A percentile compares a stretch with the other conserved stretches of the same genome.
phyloP scores from a whole-genome alignment of 208 protist species.

The Leishmania gerbilli region DNA sequence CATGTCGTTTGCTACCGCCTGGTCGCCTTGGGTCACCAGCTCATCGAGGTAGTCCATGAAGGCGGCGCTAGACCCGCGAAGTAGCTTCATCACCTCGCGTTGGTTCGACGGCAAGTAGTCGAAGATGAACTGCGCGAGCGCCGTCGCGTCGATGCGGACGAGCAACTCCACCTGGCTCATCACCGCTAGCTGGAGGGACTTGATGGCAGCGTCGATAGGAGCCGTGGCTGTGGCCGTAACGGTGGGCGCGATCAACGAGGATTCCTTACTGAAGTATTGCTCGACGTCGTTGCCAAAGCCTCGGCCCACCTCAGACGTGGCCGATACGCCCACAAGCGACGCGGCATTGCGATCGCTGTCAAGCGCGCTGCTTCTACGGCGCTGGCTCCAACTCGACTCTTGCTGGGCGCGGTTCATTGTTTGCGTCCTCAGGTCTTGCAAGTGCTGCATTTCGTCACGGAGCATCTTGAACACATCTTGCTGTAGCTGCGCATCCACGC shows the following conservation, averaged over 20 bases:
- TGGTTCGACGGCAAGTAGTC: constrained; percentile 70
- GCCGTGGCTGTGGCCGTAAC: neutral
- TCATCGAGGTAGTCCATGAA: constrained; percentile 80
- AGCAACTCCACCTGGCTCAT: constrained; percentile 56
- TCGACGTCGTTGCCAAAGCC: neutral
- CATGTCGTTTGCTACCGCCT: constrained; percentile 44
- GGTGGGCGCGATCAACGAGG: neutral
- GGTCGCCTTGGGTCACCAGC: constrained; percentile 59
- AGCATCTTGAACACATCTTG: constrained; percentile 65
- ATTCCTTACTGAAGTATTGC: neutral
- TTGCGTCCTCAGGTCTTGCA: constrained; percentile 26
- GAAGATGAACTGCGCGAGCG: constrained; percentile 73
- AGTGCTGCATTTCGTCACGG: constrained; percentile 46
- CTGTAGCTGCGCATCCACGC: constrained; percentile 42
- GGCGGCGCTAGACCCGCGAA: constrained; percentile 57
- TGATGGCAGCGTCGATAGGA: constrained; percentile 19
- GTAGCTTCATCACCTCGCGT: constrained; percentile 59
- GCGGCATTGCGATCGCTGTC: neutral
- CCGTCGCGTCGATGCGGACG: constrained; percentile 59
- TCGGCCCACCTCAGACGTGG: neutral
- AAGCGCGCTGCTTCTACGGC: constrained; percentile 1
- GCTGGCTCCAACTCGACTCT: constrained; percentile 10
- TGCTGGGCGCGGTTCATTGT: constrained; percentile 12
- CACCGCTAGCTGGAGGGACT: constrained; percentile 50
- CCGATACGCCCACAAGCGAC: neutral